These are phyloP conservation scores for Dactylellina cionopaga DNA, from an alignment of 2,329 filamentous ascomycete genomes.

Conservation along the genomic window DNA sequence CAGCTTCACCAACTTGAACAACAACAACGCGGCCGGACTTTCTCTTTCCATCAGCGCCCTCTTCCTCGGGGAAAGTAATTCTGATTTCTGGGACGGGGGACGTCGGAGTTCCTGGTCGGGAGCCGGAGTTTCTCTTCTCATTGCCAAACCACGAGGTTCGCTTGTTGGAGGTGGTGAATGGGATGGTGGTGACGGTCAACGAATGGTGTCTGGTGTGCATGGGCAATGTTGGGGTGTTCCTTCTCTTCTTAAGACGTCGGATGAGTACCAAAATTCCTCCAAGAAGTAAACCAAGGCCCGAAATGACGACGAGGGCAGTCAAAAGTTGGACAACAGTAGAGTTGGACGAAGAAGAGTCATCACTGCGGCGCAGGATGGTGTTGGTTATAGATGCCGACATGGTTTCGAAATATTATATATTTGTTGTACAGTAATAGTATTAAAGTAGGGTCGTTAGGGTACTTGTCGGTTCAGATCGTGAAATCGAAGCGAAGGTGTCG, in stretches of 20 bases:
- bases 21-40: conserved; percentile 90
- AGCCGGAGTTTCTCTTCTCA: conserved; percentile 56
- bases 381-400: conserved; percentile 47
- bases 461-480: conserved; percentile 56
- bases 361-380: conserved; percentile 59
- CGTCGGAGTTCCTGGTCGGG: conserved; percentile 67
- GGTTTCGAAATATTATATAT: conserved; percentile 19
- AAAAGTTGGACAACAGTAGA: conserved; percentile 77
- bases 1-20: conserved; percentile 87
- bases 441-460: conserved; percentile 17
- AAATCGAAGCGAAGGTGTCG: conserved; percentile 54
- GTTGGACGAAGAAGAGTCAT: conserved; percentile 64
- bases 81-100: conserved; percentile 92
- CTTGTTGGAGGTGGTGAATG: conserved; percentile 43
- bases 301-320: conserved; percentile 79
- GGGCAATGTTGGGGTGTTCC: conserved; percentile 59
- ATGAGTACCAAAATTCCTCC: conserved; percentile 76
- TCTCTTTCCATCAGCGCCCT: conserved; percentile 82
- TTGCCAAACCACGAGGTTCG: conserved; percentile 54
- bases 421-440: conserved; percentile 57
- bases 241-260: conserved; percentile 70
- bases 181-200: conserved; percentile 67
- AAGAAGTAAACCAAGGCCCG: conserved; percentile 76
- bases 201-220: conserved; percentile 60
- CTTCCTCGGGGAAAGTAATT: conserved; percentile 97